A percentile compares a stretch with the other conserved stretches of the same genome.
Conservation (phyloP, 345 rosid genomes). For the Syzygium aqueum region DNA sequence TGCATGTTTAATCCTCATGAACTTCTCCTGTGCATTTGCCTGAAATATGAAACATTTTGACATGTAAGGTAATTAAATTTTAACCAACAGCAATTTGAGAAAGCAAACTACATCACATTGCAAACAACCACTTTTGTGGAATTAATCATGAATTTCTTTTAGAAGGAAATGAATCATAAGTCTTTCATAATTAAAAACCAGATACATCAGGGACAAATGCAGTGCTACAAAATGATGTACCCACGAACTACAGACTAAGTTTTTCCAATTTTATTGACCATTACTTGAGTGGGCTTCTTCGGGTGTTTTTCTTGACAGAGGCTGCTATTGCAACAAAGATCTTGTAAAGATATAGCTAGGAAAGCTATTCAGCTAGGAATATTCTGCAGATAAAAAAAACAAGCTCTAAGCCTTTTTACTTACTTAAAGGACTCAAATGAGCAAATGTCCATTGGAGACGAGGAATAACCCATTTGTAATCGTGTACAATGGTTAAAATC, state of each 20-base stretch:
- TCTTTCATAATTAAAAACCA: not conserved
- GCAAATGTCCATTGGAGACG: not conserved
- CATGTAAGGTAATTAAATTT: not conserved
- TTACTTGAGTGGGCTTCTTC: not conserved
- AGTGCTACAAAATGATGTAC: not conserved
- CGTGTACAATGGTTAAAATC: not conserved
- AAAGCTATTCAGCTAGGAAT: not conserved
- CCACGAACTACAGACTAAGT: not conserved
- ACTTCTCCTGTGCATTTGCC: slow-evolving; percentile 74
- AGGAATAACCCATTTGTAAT: not conserved
- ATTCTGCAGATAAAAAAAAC: not conserved
- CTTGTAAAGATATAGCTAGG: not conserved
- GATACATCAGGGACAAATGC: not conserved
- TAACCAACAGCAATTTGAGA: not conserved
- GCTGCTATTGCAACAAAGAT: not conserved
- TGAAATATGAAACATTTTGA: slow-evolving; percentile 16
- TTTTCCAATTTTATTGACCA: not conserved
- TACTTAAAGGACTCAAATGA: not conserved
- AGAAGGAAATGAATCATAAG: not conserved
- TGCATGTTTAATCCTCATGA: slow-evolving; percentile 56
- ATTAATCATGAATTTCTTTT: not conserved
- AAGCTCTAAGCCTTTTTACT: not conserved
- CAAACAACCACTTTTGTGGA: not conserved
- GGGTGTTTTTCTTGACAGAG: not conserved
- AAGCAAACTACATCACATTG: not conserved